phyloP scores from a whole-genome alignment of 2,329 filamentous ascomycete genomes.

The Cadophora malorum region DNA sequence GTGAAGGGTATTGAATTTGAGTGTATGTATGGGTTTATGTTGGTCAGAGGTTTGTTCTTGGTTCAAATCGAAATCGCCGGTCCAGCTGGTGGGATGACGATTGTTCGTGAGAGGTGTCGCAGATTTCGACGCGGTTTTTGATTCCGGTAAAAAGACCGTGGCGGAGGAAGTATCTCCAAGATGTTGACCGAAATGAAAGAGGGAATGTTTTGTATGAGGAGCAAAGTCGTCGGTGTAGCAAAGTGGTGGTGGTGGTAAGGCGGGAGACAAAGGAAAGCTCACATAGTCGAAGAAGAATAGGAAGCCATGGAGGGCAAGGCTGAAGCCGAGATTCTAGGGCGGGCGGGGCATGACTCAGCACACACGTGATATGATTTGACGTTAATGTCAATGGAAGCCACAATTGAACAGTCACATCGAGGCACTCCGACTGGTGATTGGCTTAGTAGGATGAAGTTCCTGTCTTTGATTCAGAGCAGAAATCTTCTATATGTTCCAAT shows the following conservation, averaged over 20 bases:
- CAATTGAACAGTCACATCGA: background rate
- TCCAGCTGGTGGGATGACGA: constrained; percentile 17
- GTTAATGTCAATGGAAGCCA: background rate
- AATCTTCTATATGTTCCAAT: too few relatives aligned
- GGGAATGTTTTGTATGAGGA: constrained; percentile 7
- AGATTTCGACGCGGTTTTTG: constrained; percentile 15
- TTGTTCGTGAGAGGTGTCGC: constrained; percentile 17
- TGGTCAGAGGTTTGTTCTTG: background rate
- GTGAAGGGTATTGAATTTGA: background rate
- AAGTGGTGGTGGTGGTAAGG: background rate
- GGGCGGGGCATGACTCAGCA: background rate
- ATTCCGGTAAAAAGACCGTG: constrained; percentile 19
- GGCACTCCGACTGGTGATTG: too few relatives aligned
- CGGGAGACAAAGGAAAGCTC: constrained; percentile 14
- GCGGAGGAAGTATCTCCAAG: constrained; percentile 10
- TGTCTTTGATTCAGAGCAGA: too few relatives aligned
- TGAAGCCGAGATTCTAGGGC: background rate
- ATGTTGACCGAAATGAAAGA: constrained; percentile 14
- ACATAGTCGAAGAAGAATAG: background rate
- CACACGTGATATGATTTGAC: background rate
- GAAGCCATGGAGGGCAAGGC: background rate
- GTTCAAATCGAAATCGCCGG: background rate
- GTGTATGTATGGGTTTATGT: constrained; percentile 7
- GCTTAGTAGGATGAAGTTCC: too few relatives aligned
- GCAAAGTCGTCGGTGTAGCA: constrained; percentile 18